phyloP scores from a whole-genome alignment of 495 filamentous ascomycete genomes.

The Jackrogersella multiformis region DNA sequence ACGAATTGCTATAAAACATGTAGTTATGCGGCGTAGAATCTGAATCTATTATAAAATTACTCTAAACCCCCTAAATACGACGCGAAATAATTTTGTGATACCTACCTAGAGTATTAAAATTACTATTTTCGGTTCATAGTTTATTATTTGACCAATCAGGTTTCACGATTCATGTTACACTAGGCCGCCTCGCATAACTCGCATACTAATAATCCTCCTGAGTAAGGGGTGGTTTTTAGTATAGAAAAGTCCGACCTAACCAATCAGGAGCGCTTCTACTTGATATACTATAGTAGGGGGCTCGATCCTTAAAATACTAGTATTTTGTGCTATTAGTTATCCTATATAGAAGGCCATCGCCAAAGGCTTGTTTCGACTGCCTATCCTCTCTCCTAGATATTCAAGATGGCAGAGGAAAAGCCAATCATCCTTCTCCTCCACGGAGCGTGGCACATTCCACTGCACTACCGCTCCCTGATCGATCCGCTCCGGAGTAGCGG shows the following conservation, averaged over 20 bases:
- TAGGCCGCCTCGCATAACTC: background rate
- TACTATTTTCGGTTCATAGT: background rate
- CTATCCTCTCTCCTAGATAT: too few relatives aligned
- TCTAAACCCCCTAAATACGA: background rate
- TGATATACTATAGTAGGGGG: background rate
- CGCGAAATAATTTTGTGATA: background rate
- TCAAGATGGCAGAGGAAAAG: slow-evolving; percentile 23
- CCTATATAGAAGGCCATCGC: background rate
- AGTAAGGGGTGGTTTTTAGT: too few relatives aligned
- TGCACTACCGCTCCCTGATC: slow-evolving; percentile 50
- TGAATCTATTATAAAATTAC: background rate
- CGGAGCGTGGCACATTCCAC: slow-evolving; percentile 55
- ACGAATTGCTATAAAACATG: background rate
- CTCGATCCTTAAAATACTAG: background rate
- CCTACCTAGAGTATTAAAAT: background rate
- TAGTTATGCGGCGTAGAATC: background rate
- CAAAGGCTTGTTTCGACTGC: background rate
- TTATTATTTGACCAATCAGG: background rate
- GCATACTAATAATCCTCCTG: too few relatives aligned
- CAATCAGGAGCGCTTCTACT: background rate
- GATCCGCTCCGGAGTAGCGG: slow-evolving; percentile 45
- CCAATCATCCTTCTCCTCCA: slow-evolving; percentile 55
- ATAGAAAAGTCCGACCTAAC: background rate
- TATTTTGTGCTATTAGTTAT: background rate
- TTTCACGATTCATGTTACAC: background rate